Percentiles rank a stretch among this genome's conserved stretches.
These are phyloP conservation scores for Tetrahymena malaccensis DNA, from an alignment of 73 alveolate species.

Conservation along the genomic window DNA sequence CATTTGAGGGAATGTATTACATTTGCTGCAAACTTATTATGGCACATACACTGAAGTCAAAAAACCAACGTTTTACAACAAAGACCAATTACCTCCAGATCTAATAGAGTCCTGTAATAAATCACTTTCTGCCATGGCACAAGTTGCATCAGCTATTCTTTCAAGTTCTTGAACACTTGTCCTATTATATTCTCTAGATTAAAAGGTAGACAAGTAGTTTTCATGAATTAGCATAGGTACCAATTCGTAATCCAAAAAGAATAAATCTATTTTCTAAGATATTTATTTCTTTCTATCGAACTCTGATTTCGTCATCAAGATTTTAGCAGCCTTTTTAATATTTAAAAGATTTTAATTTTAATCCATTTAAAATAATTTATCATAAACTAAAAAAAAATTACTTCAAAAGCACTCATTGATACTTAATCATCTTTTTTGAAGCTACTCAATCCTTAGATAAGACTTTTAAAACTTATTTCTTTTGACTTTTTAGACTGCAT, in stretches of 20 bases:
- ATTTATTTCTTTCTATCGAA: slow-evolving; percentile 40
- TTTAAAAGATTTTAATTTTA: slow-evolving; percentile 61
- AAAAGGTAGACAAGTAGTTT: slow-evolving; percentile 59
- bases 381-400: not conserved
- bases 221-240: slow-evolving; percentile 85
- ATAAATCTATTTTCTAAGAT: slow-evolving; percentile 71
- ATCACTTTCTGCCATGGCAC: slow-evolving; percentile 87
- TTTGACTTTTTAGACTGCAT: slow-evolving; percentile 50
- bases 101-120: slow-evolving; percentile 10
- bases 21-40: not conserved
- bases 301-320: slow-evolving; percentile 57
- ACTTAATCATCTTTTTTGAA: not conserved
- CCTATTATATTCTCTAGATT: slow-evolving; percentile 15
- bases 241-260: slow-evolving; percentile 81
- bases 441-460: not conserved
- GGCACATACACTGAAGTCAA: not conserved
- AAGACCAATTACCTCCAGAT: not conserved
- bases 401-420: not conserved
- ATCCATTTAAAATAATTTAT: not conserved
- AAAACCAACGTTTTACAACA: not conserved
- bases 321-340: slow-evolving; percentile 66
- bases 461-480: slow-evolving; percentile 10
- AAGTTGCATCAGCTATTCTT: slow-evolving; percentile 72
- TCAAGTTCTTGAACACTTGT: slow-evolving; percentile 18
- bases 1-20: not conserved